Conservation (phyloP, 2,329 filamentous ascomycete genomes). For the Venturia nashicola region DNA sequence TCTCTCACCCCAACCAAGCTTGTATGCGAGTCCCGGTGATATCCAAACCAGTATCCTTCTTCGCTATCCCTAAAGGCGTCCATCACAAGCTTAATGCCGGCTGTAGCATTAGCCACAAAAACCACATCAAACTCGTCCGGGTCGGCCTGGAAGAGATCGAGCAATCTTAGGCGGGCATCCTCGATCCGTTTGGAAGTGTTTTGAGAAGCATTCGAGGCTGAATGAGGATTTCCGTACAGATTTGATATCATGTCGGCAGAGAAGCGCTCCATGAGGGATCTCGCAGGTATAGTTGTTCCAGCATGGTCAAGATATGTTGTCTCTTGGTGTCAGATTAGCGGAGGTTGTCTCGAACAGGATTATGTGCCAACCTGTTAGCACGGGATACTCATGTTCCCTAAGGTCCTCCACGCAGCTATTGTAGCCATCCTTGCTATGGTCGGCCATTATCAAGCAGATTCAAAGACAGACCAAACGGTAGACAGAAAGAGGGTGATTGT, state of each 20-base stretch:
- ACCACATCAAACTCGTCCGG: slow-evolving; percentile 75
- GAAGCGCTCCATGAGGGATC: slow-evolving; percentile 69
- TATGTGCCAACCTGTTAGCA: slow-evolving; percentile 6
- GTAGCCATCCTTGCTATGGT: neutral
- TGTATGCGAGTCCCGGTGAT: slow-evolving; percentile 77
- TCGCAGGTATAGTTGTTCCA: slow-evolving; percentile 75
- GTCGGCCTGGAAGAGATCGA: slow-evolving; percentile 71
- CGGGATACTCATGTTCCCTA: slow-evolving; percentile 11
- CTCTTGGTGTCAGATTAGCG: slow-evolving; percentile 35
- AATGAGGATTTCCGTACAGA: slow-evolving; percentile 87
- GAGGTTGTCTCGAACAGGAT: neutral
- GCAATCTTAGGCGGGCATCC: slow-evolving; percentile 55
- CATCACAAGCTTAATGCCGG: slow-evolving; percentile 73
- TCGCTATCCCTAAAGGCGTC: slow-evolving; percentile 61
- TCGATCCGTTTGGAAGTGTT: slow-evolving; percentile 63
- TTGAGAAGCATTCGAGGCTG: slow-evolving; percentile 70
- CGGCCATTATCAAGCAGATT: neutral
- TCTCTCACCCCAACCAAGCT: slow-evolving; percentile 72
- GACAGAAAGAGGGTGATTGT: neutral
- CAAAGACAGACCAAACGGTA: neutral
- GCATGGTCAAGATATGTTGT: slow-evolving; percentile 86
- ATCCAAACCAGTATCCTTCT: slow-evolving; percentile 67
- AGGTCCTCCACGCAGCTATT: slow-evolving; percentile 8
- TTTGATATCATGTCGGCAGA: slow-evolving; percentile 64
- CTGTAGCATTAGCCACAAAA: slow-evolving; percentile 87